Evolutionary conservation across 176 grass and related monocot species (phyloP).

Genomic region (Phyllostachys edulis): DNA sequence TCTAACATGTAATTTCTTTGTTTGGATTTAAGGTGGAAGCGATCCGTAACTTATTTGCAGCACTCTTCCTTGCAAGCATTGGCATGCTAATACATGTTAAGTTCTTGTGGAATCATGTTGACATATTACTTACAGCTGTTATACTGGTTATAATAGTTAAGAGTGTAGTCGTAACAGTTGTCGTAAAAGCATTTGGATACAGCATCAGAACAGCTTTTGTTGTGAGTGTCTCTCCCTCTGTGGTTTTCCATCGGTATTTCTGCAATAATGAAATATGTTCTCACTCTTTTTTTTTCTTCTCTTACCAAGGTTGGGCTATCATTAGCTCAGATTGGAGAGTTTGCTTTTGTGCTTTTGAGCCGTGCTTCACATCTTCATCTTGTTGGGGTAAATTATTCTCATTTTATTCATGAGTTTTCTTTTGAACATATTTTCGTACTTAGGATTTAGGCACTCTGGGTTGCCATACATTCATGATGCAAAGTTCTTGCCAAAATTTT

Average conservation of each 20-base stretch:
- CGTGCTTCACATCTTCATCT: conserved; percentile 98
- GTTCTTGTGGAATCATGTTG: conserved; percentile 97
- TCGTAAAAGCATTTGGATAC: conserved; percentile 93
- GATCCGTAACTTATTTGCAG: conserved; percentile 95
- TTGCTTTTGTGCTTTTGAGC: conserved; percentile 96
- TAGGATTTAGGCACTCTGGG: not conserved
- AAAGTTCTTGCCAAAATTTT: conserved; percentile 3
- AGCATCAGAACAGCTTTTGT: conserved; percentile 90
- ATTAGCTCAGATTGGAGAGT: conserved; percentile 99
- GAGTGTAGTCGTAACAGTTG: conserved; percentile 68
- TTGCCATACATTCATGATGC: not conserved
- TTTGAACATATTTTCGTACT: not conserved
- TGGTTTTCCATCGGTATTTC: conserved; percentile 3
- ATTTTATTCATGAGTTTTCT: conserved; percentile 14
- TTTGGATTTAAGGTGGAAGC: conserved; percentile 73
- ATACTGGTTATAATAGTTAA: conserved; percentile 98
- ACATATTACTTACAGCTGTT: conserved; percentile 93
- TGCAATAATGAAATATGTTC: conserved; percentile 19
- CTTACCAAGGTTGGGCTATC: conserved; percentile 79
- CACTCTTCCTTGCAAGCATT: conserved; percentile 98
- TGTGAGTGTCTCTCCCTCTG: conserved; percentile 46
- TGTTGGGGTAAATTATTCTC: conserved; percentile 69
- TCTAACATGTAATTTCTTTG: conserved; percentile 20
- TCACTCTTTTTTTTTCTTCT: conserved; percentile 25
- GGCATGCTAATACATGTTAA: conserved; percentile 99